These are phyloP conservation scores for Colletotrichum sp. DNA, from an alignment of 2,329 filamentous ascomycete species.

Conservation along the genomic window DNA sequence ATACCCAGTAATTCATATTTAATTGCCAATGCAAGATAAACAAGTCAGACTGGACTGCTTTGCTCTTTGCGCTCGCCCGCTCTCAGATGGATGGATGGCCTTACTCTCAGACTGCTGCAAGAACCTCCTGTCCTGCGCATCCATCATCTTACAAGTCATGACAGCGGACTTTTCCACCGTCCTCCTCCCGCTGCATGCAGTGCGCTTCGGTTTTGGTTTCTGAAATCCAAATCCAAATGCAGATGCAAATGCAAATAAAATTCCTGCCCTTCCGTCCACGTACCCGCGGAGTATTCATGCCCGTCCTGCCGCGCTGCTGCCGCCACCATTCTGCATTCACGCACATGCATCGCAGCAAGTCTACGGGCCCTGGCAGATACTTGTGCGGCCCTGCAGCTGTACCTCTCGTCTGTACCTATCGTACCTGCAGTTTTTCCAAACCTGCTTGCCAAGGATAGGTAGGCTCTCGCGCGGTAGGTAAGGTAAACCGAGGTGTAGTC, in stretches of 20 bases:
- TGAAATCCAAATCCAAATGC: background rate
- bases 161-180: background rate
- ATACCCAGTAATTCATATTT: background rate
- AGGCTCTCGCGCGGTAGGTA: background rate
- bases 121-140: background rate
- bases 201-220: background rate
- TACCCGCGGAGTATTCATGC: background rate
- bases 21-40: background rate
- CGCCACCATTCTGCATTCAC: background rate
- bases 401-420: background rate
- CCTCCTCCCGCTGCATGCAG: background rate
- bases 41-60: background rate
- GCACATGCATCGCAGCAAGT: background rate
- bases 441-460: background rate
- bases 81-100: background rate
- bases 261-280: background rate
- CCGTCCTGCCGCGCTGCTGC: background rate
- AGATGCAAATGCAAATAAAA: background rate
- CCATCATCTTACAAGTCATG: background rate
- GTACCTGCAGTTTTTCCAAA: background rate
- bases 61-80: background rate
- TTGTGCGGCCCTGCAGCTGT: background rate
- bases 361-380: constrained; percentile 13
- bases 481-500: background rate
- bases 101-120: background rate